phyloP scores from a whole-genome alignment of 2,329 filamentous ascomycete genomes.

The Scleromitrula shiraiana region DNA sequence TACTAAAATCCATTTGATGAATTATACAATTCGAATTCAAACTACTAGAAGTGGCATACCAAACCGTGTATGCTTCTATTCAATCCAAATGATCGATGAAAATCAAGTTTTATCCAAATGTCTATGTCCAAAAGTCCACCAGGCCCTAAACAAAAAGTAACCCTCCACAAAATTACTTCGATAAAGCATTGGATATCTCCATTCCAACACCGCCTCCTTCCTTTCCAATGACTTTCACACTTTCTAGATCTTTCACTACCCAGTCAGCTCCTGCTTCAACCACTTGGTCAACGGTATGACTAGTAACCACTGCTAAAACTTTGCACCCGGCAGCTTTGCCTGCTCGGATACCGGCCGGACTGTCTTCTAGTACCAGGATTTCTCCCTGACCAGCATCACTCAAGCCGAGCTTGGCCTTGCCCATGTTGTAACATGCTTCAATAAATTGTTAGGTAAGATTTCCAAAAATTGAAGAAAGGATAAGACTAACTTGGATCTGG shows the following conservation, averaged over 20 bases:
- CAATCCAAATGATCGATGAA: too few species aligned
- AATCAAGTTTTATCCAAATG: too few species aligned
- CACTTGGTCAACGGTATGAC: slow-evolving; percentile 52
- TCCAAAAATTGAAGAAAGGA: too few species aligned
- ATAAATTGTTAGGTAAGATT: not conserved
- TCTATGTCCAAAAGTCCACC: not conserved
- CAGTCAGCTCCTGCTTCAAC: slow-evolving; percentile 58
- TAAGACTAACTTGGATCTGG: slow-evolving; percentile 49
- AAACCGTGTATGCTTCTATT: too few species aligned
- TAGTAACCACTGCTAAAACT: slow-evolving; percentile 59
- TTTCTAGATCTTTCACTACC: slow-evolving; percentile 58
- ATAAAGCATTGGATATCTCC: slow-evolving; percentile 23
- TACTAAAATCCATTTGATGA: too few species aligned
- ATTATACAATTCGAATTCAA: too few species aligned
- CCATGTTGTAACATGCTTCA: slow-evolving; percentile 57
- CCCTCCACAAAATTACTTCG: not conserved
- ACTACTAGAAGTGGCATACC: too few species aligned
- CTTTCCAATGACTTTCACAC: slow-evolving; percentile 44
- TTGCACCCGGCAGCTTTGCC: slow-evolving; percentile 65
- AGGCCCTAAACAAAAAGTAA: too few species aligned
- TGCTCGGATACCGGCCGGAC: slow-evolving; percentile 57
- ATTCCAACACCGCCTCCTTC: slow-evolving; percentile 33
- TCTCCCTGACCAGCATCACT: slow-evolving; percentile 16
- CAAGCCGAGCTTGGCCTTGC: slow-evolving; percentile 52
- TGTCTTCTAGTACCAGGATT: slow-evolving; percentile 61